Percentiles rank a stretch among this genome's conserved stretches.
Conservation (phyloP, 2,329 filamentous ascomycete species). For the Byssochlamys sp. region DNA sequence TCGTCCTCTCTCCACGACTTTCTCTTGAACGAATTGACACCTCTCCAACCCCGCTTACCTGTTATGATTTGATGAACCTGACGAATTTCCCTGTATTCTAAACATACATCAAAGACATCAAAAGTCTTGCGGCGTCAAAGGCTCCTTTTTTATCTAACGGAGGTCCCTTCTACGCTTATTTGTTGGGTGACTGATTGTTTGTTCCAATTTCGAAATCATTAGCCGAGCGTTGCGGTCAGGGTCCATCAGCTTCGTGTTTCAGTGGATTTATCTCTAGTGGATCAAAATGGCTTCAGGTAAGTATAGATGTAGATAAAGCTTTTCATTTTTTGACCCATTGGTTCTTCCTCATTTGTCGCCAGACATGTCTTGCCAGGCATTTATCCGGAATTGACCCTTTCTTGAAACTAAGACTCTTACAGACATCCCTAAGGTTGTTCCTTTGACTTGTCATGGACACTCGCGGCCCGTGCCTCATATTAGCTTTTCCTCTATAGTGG, state of each 20-base stretch:
- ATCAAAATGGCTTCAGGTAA: conserved; percentile 18
- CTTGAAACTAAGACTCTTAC: background rate
- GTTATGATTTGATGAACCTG: conserved; percentile 34
- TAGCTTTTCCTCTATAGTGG: conserved; percentile 73
- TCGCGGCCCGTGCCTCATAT: conserved; percentile 86
- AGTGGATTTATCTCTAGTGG: conserved; percentile 1
- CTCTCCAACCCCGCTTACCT: conserved; percentile 3
- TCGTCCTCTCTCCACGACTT: background rate
- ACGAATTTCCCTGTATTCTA: conserved; percentile 27
- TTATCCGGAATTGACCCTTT: conserved; percentile 6
- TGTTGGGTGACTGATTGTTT: background rate
- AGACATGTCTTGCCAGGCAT: background rate
- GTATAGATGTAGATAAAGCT: background rate
- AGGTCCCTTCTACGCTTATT: background rate
- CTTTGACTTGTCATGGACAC: conserved; percentile 87
- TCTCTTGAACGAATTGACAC: background rate
- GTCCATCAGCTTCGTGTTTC: background rate
- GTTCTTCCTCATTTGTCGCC: background rate
- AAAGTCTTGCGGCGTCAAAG: conserved; percentile 5
- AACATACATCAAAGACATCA: conserved; percentile 4
- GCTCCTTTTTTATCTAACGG: background rate
- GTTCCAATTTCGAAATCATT: background rate
- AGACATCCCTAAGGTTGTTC: conserved; percentile 57
- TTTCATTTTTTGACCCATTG: background rate
- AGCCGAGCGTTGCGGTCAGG: background rate